A percentile compares a stretch with the other conserved stretches of the same genome.
Evolutionary conservation across 495 filamentous ascomycete genomes (phyloP).

Genomic region (Glutinoglossum americanum): DNA sequence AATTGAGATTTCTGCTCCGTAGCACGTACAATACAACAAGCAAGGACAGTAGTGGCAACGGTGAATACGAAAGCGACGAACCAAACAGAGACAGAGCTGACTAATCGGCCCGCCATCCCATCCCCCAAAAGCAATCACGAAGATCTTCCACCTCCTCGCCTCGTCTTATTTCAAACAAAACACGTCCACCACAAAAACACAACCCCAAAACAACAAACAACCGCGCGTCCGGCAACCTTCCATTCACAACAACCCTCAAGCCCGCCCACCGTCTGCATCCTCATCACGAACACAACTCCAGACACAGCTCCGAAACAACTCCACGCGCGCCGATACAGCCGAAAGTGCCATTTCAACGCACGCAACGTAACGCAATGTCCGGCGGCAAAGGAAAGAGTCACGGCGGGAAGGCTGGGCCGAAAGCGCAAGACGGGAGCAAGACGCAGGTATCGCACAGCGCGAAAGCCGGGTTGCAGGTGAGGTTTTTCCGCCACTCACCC

Average conservation of each 20-base stretch:
- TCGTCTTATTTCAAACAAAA: not conserved
- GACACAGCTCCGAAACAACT: no score
- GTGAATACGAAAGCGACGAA: no score
- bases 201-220: not conserved
- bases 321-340: no score
- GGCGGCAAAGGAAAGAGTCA: slow-evolving; percentile 90
- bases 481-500: slow-evolving; percentile 16
- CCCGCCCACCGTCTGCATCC: no score
- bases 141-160: not conserved
- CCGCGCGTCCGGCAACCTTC: not conserved
- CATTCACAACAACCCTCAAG: no score
- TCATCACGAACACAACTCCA: not conserved
- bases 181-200: not conserved
- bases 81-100: no score
- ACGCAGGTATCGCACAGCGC: slow-evolving; percentile 95
- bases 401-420: slow-evolving; percentile 77
- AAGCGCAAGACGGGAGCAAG: slow-evolving; percentile 48
- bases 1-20: no score
- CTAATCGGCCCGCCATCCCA: not conserved
- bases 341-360: no score
- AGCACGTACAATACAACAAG: no score
- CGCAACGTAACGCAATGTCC: slow-evolving; percentile 29
- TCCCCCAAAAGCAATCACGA: not conserved
- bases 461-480: slow-evolving; percentile 95
- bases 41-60: no score